phyloP scores from a whole-genome alignment of 1,284 basidiomycete genomes.

The Ganoderma resinaceum region DNA sequence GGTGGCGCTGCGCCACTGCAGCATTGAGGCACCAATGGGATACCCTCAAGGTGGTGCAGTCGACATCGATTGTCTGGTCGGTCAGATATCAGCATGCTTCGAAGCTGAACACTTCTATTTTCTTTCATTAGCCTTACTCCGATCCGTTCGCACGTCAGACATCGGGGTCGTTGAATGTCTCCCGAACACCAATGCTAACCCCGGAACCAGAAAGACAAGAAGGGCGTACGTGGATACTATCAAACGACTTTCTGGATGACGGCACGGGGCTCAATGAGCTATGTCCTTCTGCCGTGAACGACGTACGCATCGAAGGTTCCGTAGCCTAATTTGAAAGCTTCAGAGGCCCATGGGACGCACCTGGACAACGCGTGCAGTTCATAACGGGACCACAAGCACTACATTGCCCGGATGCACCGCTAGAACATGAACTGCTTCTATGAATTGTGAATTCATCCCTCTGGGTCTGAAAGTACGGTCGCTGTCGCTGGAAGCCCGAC shows the following conservation, averaged over 20 bases:
- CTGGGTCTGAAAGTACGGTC: background rate
- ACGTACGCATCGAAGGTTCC: background rate
- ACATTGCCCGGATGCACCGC: background rate
- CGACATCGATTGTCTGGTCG: background rate
- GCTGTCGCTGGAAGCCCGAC: background rate
- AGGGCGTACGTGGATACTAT: background rate
- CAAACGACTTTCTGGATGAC: no score
- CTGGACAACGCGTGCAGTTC: constrained; percentile 1
- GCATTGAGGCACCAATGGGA: background rate
- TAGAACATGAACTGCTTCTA: background rate
- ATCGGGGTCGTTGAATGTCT: background rate
- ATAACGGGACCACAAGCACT: background rate
- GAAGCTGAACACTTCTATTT: background rate
- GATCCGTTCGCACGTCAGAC: constrained; percentile 1
- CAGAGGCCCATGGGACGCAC: background rate
- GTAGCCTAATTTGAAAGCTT: background rate
- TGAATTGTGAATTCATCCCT: background rate
- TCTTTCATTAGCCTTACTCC: background rate
- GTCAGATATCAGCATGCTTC: background rate
- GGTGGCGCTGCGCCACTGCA: background rate
- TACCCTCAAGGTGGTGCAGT: background rate
- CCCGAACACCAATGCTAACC: background rate
- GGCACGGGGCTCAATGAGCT: background rate
- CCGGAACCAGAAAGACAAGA: background rate
- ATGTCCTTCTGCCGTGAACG: background rate